These are phyloP conservation scores for Podospora pseudocomata DNA, from an alignment of 495 filamentous ascomycete species.

Conservation along the genomic window DNA sequence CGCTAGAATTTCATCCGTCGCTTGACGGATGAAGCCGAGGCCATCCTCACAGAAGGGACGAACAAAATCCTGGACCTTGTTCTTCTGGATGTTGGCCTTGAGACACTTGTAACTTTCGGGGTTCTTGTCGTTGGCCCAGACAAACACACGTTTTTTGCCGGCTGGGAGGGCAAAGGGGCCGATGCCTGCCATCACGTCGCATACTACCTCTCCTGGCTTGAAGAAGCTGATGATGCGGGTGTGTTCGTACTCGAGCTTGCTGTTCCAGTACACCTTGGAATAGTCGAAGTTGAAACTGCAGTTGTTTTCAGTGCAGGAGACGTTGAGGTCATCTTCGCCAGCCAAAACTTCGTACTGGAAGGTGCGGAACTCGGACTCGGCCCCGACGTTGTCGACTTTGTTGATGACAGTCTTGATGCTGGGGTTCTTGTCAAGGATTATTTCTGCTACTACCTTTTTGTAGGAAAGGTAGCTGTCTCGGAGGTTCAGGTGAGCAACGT, in stretches of 20 bases:
- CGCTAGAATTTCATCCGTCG: conserved; percentile 59
- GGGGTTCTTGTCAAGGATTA: conserved; percentile 83
- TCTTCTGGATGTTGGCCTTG: conserved; percentile 62
- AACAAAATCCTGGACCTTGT: conserved; percentile 76
- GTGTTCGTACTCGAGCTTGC: conserved; percentile 82
- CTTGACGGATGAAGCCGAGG: conserved; percentile 67
- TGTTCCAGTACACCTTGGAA: conserved; percentile 96
- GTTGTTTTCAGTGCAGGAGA: conserved; percentile 62
- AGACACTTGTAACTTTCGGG: conserved; percentile 77
- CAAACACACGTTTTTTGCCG: conserved; percentile 83
- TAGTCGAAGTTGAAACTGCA: conserved; percentile 71
- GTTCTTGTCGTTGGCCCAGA: conserved; percentile 97
- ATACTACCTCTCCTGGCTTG: conserved; percentile 78
- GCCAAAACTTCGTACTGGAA: conserved; percentile 91
- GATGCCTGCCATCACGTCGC: conserved; percentile 97
- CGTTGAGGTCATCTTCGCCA: conserved; percentile 73
- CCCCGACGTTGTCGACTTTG: conserved; percentile 84
- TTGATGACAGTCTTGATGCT: conserved; percentile 85
- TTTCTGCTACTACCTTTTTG: conserved; percentile 75
- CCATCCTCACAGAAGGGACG: conserved; percentile 77
- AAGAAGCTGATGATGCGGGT: conserved; percentile 74
- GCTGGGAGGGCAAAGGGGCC: conserved; percentile 94
- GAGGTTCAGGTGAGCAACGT: conserved; percentile 88
- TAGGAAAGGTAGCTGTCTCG: conserved; percentile 74
- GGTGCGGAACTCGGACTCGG: conserved; percentile 80